A percentile compares a stretch with the other conserved stretches of the same genome.
phyloP scores from a whole-genome alignment of 2,329 filamentous ascomycete species.

The Periconia sp. region DNA sequence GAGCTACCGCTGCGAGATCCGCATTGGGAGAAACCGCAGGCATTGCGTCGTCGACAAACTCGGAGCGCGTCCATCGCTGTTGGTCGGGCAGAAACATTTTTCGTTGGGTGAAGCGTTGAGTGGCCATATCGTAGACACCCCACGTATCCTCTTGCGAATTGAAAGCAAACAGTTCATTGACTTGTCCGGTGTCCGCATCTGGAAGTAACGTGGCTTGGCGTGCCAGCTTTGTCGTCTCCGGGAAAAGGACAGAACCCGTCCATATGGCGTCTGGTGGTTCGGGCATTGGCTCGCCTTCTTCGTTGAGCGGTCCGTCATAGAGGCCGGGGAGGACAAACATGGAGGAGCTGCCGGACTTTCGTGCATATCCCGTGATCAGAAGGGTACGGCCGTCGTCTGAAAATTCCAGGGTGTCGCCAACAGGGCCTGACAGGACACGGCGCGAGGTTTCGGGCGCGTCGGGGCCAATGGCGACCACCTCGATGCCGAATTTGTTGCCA shows the following conservation, averaged over 20 bases:
- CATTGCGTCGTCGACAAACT: conserved; percentile 49
- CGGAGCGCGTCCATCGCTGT: conserved; percentile 45
- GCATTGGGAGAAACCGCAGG: conserved; percentile 47
- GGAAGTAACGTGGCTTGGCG: conserved; percentile 48
- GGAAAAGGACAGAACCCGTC: conserved; percentile 50
- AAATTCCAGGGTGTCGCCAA: conserved; percentile 46
- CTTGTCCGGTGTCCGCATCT: conserved; percentile 44
- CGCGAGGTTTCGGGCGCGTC: conserved; percentile 53
- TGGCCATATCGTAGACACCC: conserved; percentile 48
- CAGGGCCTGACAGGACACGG: conserved; percentile 43
- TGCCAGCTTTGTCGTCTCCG: conserved; percentile 45
- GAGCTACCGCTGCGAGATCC: conserved; percentile 46
- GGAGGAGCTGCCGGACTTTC: conserved; percentile 43
- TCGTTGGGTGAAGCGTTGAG: conserved; percentile 44
- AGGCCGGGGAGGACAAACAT: conserved; percentile 46
- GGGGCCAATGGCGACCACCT: conserved; percentile 77
- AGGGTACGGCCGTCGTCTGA: conserved; percentile 48
- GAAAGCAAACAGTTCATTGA: conserved; percentile 50
- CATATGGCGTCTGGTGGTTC: conserved; percentile 44
- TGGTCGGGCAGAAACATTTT: conserved; percentile 48
- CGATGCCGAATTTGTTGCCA: conserved; percentile 87
- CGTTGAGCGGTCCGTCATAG: conserved; percentile 47
- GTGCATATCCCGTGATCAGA: conserved; percentile 46
- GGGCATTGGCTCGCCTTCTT: conserved; percentile 47
- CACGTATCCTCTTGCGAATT: conserved; percentile 48